Conservation (phyloP, 306 rosid species). For the Cucumis melo region DNA sequence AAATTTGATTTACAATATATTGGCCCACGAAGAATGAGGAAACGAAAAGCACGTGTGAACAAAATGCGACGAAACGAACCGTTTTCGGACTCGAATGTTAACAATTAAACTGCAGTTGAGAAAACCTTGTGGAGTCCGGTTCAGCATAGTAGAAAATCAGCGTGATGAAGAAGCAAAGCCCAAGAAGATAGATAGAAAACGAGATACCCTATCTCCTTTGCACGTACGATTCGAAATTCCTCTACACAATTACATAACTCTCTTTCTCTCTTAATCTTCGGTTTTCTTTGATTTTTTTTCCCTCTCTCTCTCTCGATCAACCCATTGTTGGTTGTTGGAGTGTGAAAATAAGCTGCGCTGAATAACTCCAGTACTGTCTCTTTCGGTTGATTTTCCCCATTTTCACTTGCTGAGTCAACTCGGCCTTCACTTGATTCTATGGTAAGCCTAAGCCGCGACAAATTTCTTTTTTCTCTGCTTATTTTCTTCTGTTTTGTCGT, state of each 20-base stretch:
- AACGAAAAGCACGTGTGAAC: not conserved
- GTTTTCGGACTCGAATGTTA: not conserved
- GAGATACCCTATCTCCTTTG: not conserved
- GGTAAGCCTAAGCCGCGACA: constrained; percentile 45
- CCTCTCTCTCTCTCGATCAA: not conserved
- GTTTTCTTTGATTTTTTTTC: not conserved
- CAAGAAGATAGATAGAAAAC: not conserved
- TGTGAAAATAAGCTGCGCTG: constrained; percentile 6
- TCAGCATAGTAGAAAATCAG: not conserved
- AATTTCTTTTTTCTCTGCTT: not conserved
- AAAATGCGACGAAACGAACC: not conserved
- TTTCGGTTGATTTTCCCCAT: constrained; percentile 13
- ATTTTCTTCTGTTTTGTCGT: not conserved
- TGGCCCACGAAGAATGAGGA: not conserved
- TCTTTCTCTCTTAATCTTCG: not conserved
- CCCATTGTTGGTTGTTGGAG: constrained; percentile 6
- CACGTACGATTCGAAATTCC: not conserved
- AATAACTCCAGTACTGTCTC: constrained; percentile 14
- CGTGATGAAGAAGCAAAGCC: not conserved
- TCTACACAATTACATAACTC: constrained; percentile 6
- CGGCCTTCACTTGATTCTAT: constrained; percentile 25
- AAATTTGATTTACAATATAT: not conserved
- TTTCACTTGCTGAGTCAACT: constrained; percentile 33
- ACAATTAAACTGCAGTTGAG: not conserved
- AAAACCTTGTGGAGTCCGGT: not conserved